Conservation (phyloP, 768 basidiomycete species). For the Suillus cothurnatus region DNA sequence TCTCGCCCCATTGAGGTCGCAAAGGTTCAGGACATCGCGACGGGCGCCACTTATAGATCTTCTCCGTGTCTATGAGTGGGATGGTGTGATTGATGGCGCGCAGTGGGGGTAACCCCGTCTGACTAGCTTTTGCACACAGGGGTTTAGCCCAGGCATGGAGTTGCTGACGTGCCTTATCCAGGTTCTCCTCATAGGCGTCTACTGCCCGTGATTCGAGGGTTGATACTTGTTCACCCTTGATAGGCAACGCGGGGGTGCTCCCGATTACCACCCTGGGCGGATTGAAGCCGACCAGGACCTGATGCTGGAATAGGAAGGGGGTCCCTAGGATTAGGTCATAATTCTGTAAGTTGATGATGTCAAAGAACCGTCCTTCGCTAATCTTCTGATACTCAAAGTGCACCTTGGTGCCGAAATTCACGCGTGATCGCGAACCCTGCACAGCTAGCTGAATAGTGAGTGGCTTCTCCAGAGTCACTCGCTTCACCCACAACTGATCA, state of each 20-base stretch:
- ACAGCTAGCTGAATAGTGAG: conserved; percentile 32
- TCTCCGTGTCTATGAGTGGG: conserved; percentile 34
- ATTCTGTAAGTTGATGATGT: conserved; percentile 12
- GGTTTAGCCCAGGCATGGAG: accelerated
- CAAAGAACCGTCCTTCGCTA: conserved; percentile 26
- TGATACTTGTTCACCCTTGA: background rate
- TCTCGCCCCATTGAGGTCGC: background rate
- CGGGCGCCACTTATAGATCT: background rate
- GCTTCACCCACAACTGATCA: conserved; percentile 26
- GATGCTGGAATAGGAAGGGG: conserved; percentile 38
- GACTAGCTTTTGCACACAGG: background rate
- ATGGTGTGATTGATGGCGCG: conserved; percentile 44
- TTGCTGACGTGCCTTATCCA: background rate
- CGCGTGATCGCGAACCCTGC: conserved; percentile 28
- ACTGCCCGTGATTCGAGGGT: background rate
- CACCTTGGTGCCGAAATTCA: conserved; percentile 20
- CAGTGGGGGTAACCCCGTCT: conserved; percentile 35
- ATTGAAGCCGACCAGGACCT: conserved; percentile 30
- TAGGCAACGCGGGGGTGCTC: background rate
- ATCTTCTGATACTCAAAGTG: conserved; percentile 14
- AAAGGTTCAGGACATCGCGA: background rate
- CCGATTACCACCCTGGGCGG: conserved; percentile 19
- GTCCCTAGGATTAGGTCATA: conserved; percentile 44
- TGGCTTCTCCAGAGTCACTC: conserved; percentile 18
- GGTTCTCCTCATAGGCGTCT: background rate